A percentile compares a stretch with the other conserved stretches of the same genome.
These are phyloP conservation scores for Hanseniaspora mollemarum DNA, from an alignment of 805 yeast genomes.

Conservation along the genomic window DNA sequence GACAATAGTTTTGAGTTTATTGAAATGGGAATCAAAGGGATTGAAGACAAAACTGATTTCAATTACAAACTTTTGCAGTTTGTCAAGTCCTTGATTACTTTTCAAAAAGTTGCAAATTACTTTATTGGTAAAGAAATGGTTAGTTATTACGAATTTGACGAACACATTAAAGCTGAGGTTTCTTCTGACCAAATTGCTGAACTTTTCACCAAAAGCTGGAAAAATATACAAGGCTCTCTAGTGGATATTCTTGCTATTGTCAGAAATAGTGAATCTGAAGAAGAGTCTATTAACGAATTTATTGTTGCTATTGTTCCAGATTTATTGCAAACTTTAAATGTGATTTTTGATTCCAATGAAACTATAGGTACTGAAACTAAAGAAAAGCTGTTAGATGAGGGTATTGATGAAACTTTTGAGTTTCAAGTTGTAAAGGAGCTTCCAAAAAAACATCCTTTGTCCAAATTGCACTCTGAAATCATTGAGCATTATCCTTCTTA, in stretches of 20 bases:
- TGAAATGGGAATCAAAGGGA: slow-evolving; percentile 43
- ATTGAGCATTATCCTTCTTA: slow-evolving; percentile 47
- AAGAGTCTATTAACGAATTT: slow-evolving; percentile 7
- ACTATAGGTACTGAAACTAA: slow-evolving; percentile 49
- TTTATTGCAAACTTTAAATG: slow-evolving; percentile 50
- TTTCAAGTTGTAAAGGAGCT: slow-evolving; percentile 28
- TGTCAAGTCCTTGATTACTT: slow-evolving; percentile 4
- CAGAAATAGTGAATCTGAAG: not conserved
- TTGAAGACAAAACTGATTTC: slow-evolving; percentile 28
- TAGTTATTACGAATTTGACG: slow-evolving; percentile 15
- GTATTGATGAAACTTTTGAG: slow-evolving; percentile 33
- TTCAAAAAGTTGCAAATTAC: slow-evolving; percentile 14
- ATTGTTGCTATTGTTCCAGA: slow-evolving; percentile 34
- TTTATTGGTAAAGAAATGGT: slow-evolving; percentile 15
- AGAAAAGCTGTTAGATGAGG: slow-evolving; percentile 46
- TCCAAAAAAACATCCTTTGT: slow-evolving; percentile 45
- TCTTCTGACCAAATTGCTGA: not conserved
- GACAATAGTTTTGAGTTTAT: slow-evolving; percentile 64
- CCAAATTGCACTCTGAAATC: slow-evolving; percentile 34
- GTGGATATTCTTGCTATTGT: not conserved
- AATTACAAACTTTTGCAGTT: slow-evolving; percentile 7
- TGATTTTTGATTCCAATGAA: slow-evolving; percentile 53
- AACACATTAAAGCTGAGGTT: slow-evolving; percentile 12
- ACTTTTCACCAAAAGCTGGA: slow-evolving; percentile 1
- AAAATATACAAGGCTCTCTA: not conserved